phyloP scores from a whole-genome alignment of 768 basidiomycete species.

The Tricholoma terreum region DNA sequence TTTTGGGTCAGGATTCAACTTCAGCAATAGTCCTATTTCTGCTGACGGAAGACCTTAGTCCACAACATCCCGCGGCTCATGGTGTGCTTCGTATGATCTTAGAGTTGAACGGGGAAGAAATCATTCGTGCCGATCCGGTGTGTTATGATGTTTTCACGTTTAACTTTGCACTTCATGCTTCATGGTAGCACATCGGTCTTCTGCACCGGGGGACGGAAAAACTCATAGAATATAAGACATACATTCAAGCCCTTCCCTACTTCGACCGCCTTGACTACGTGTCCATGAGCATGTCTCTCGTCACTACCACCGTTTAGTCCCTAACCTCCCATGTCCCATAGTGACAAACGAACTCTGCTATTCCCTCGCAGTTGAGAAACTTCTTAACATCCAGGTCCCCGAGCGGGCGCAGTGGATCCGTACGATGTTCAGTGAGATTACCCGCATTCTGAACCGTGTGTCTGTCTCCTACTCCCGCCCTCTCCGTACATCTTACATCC shows the following conservation, averaged over 20 bases:
- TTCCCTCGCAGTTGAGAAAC: conserved; percentile 95
- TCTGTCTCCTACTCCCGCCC: conserved; percentile 23
- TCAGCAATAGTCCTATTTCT: background rate
- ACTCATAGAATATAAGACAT: conserved; percentile 98
- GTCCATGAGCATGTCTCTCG: conserved; percentile 82
- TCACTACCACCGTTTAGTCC: background rate
- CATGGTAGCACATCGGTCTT: conserved; percentile 80
- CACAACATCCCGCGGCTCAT: conserved; percentile 98
- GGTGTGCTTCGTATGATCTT: conserved; percentile 97
- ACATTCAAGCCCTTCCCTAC: conserved; percentile 95
- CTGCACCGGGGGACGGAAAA: conserved; percentile 98
- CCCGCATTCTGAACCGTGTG: conserved; percentile 90
- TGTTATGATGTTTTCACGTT: conserved; percentile 20
- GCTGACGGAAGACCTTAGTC: conserved; percentile 42
- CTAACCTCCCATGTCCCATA: conserved; percentile 28
- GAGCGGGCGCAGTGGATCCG: conserved; percentile 98
- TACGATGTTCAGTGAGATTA: conserved; percentile 95
- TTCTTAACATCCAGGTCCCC: conserved; percentile 95
- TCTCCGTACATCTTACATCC: background rate
- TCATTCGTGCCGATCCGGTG: conserved; percentile 82
- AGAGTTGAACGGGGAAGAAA: conserved; percentile 96
- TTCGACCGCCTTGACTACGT: conserved; percentile 99
- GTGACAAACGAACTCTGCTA: conserved; percentile 99
- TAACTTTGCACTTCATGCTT: conserved; percentile 4
- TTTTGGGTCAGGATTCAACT: conserved; percentile 68